Evolutionary conservation across 2,329 filamentous ascomycete species (phyloP).

Genomic region (Zasmidium angulare): DNA sequence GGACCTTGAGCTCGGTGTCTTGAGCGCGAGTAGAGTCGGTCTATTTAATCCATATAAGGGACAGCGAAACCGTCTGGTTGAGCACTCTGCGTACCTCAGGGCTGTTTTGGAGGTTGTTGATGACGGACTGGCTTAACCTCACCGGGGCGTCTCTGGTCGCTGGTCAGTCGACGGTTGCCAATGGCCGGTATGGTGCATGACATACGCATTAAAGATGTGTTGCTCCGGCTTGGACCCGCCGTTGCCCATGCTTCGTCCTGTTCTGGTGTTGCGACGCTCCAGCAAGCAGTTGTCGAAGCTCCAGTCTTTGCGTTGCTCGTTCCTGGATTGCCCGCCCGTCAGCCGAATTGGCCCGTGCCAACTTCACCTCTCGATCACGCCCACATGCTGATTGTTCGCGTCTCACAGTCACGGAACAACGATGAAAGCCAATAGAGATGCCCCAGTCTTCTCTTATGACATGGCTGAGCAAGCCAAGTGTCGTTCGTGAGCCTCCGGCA

Average conservation of each 20-base stretch:
- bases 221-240: conserved; percentile 63
- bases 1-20: conserved; percentile 81
- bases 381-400: background rate
- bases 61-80: background rate
- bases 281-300: conserved; percentile 4
- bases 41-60: conserved; percentile 48
- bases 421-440: conserved; percentile 28
- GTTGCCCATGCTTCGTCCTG: conserved; percentile 54
- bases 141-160: conserved; percentile 58
- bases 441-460: conserved; percentile 47
- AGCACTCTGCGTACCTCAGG: conserved; percentile 65
- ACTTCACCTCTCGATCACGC: background rate
- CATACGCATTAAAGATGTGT: conserved; percentile 64
- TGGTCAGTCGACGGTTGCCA: conserved; percentile 14
- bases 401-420: background rate
- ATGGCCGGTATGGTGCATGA: conserved; percentile 13
- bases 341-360: background rate
- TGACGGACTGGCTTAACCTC: conserved; percentile 75
- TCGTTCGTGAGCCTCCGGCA: conserved; percentile 29
- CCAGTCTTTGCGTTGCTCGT: background rate
- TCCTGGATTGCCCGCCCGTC: background rate
- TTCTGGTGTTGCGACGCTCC: background rate
- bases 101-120: conserved; percentile 79
- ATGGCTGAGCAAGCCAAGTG: conserved; percentile 49
- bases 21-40: conserved; percentile 85